Evolutionary conservation across 257 asterid species (phyloP), one percentile per base, ranked within the genome.

Genomic region (Solanum chmielewskii): DNA sequence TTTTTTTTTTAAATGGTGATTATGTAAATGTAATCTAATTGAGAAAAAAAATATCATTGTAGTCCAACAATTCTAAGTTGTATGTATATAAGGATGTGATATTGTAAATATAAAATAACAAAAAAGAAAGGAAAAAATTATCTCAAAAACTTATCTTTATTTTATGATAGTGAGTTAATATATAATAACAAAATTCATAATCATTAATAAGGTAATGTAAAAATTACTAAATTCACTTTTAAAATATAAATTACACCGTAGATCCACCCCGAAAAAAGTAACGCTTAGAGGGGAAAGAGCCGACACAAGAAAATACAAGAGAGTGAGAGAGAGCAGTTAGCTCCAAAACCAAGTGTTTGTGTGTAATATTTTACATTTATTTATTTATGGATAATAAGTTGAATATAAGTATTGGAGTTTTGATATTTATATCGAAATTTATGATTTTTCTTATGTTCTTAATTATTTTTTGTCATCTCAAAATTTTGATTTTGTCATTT

Each of bases 221-320:
- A n/a, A 64, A 64, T n/a, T n/a, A 64, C 23, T 23, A 60, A 18
- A 23, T 60, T 60, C 14, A 60, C 1, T 1, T 23, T 0, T 0
- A 60, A 25, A 2, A 66, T 6, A 66, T 66, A 66, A 14, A 60
- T 21, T 60, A 23, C 14, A 21, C 1, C 0, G 27, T 21, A 9
- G 5, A 60, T 83, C 2, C 18, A 3, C 0, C 35, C 16, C 33
- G 2, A 0, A 31, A 3, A 9, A 2, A 83, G 85, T 88, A 88
- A 86, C 71, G 91, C 77, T 66, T 69, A 82, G 64, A 75, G 45
- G 21, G 85, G 60, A 21, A 73, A 27, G 78, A 56, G 59, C 62
- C 85, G 87, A 80, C 85, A 84, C 85, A 88, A 88, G 71, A 77
- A 66, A 68, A 41, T 23, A 69, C 31, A 23, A 81, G 82, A 71